Percentiles rank a stretch among this genome's conserved stretches.
phyloP scores from a whole-genome alignment of 805 yeast genomes.

The Lipomyces yamanashiensis region DNA sequence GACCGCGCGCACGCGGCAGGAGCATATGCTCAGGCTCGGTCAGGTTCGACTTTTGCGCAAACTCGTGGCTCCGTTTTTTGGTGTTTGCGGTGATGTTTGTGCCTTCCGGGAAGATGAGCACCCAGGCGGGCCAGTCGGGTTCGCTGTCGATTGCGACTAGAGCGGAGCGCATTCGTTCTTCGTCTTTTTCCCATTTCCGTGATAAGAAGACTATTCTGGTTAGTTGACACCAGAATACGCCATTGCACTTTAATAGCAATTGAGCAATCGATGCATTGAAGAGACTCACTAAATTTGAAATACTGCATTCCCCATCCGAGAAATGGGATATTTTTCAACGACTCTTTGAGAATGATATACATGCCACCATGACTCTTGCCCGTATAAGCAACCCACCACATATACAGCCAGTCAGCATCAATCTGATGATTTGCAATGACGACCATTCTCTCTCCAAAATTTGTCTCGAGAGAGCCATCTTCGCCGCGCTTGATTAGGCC shows the following conservation, averaged over 20 bases:
- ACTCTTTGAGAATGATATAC: slow-evolving; percentile 76
- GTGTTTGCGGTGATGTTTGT: slow-evolving; percentile 80
- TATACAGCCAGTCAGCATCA: slow-evolving; percentile 88
- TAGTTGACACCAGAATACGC: neutral
- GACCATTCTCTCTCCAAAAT: slow-evolving; percentile 59
- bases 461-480: slow-evolving; percentile 39
- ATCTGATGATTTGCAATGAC: slow-evolving; percentile 90
- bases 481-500: slow-evolving; percentile 37
- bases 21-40: slow-evolving; percentile 63
- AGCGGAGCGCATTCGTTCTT: slow-evolving; percentile 58
- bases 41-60: slow-evolving; percentile 54
- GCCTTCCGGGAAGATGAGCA: slow-evolving; percentile 91
- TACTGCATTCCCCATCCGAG: slow-evolving; percentile 85
- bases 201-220: slow-evolving; percentile 50
- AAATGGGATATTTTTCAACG: slow-evolving; percentile 70
- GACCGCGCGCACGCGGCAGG: slow-evolving; percentile 83
- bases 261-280: neutral
- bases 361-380: slow-evolving; percentile 67
- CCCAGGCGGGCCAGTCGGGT: slow-evolving; percentile 59
- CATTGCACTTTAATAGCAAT: no score
- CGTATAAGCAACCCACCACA: slow-evolving; percentile 85
- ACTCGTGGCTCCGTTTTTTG: slow-evolving; percentile 58
- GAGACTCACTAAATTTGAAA: slow-evolving; percentile 58
- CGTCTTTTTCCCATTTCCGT: slow-evolving; percentile 85
- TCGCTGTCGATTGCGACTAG: slow-evolving; percentile 59